Evolutionary conservation across 2,329 filamentous ascomycete species (phyloP), one percentile per base, ranked within the genome.

Genomic region (Mollisiaceae sp.): DNA sequence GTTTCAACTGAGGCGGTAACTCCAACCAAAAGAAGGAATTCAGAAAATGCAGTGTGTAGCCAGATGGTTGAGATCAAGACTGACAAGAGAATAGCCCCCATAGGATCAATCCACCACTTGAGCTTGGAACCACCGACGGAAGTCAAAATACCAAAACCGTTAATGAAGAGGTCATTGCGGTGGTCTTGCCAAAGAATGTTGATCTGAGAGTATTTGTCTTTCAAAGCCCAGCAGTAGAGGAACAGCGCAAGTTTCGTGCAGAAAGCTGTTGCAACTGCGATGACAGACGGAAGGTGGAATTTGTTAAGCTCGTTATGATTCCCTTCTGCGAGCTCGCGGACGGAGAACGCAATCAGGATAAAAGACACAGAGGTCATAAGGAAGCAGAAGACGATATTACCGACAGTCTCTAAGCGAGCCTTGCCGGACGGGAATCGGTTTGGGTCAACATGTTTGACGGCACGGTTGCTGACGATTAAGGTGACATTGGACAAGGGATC

Each of bases 121-220:
- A 98, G 82, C 82, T 97, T 96, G 69, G 89, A 88, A 39, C 95
- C 95, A 63, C 93, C 92, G n/a, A 97, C 89, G 2, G 91, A 94
- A 0, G 94, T 97, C 62, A 97, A 79, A 69, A 98, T 89, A 86
- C 91, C 93, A 72, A 97, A 93, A 62, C 93, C 93, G 77, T 98
- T 99, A 84, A 99, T 93, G 73, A 97, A 84, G n/a, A 99, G 83
- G 76, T 99, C 95, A 76, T 99, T 99, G 67, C 95, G 90, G 80
- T 99, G 95, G 75, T 98, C 94, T 78, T 97, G 92, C 94, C 93
- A 97, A 15, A 98, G 82, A 76, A 97, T 97, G 64, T 91, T 87
- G 69, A 97, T 88, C 78, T 97, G 94, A 67, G 89, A 93, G 82
- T 98, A 97, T 74, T 92, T 91, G 80, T 97, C 90, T 71, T 94